Conservation (phyloP, 2,329 filamentous ascomycete species). For the Arthrobotrys entomopaga region DNA sequence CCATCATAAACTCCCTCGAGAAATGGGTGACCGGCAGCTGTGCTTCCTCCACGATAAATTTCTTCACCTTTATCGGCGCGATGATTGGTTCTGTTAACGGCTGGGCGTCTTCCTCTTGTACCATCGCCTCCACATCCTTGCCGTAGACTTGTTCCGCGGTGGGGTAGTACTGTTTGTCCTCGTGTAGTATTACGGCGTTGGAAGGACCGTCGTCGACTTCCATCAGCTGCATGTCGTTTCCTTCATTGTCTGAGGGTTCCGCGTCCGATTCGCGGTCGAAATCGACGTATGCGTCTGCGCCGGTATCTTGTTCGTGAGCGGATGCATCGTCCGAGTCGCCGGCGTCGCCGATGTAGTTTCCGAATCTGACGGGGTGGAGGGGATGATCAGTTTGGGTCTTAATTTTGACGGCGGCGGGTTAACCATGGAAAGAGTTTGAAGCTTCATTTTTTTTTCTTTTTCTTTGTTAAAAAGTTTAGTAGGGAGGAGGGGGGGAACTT, state of each 20-base stretch:
- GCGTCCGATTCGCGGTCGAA: conserved; percentile 70
- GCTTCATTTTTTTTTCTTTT: background rate
- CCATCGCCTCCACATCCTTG: conserved; percentile 89
- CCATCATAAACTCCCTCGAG: conserved; percentile 77
- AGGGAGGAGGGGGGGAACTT: conserved; percentile 58
- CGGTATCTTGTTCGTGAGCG: conserved; percentile 73
- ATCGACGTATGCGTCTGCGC: conserved; percentile 81
- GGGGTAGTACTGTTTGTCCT: conserved; percentile 99
- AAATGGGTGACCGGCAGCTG: conserved; percentile 74
- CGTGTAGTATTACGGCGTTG: conserved; percentile 96
- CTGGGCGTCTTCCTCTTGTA: conserved; percentile 97
- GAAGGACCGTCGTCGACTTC: conserved; percentile 88
- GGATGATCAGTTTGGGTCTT: conserved; percentile 42
- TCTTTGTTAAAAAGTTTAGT: background rate
- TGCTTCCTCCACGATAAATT: conserved; percentile 91
- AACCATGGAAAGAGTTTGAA: conserved; percentile 20
- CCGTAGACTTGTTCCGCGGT: conserved; percentile 97
- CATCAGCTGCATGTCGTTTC: conserved; percentile 86
- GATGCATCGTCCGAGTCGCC: conserved; percentile 80
- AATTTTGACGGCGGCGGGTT: conserved; percentile 9
- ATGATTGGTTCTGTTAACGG: conserved; percentile 92
- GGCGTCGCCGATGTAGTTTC: conserved; percentile 97
- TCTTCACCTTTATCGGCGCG: conserved; percentile 90
- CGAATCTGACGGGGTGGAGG: conserved; percentile 73
- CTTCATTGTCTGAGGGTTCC: conserved; percentile 71